Evolutionary conservation across 2,329 filamentous ascomycete species (phyloP).

Genomic region (Zymoseptoria ardabiliae): DNA sequence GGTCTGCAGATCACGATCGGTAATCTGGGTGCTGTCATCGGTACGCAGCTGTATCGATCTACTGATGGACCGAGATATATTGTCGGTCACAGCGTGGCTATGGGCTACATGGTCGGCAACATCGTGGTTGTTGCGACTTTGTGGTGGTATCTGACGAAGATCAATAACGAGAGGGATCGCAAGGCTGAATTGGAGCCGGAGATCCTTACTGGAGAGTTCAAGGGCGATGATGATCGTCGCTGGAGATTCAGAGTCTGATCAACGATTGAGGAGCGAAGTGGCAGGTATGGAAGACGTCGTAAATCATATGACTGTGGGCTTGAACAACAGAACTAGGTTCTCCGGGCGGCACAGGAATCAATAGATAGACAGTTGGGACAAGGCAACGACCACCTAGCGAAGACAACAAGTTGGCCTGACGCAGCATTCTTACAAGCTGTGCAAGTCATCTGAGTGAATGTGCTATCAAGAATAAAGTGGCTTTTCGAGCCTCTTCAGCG

Average conservation of each 20-base stretch:
- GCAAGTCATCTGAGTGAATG: too few species aligned
- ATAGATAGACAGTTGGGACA: neutral
- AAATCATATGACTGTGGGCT: neutral
- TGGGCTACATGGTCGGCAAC: conserved; percentile 57
- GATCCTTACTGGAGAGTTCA: conserved; percentile 47
- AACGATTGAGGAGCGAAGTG: neutral
- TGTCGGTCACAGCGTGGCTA: conserved; percentile 59
- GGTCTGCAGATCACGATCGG: conserved; percentile 67
- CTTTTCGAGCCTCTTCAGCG: too few species aligned
- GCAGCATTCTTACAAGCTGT: too few species aligned
- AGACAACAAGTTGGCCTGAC: neutral
- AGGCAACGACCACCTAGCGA: neutral
- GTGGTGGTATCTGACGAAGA: conserved; percentile 48
- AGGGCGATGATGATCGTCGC: conserved; percentile 55
- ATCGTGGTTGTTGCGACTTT: conserved; percentile 46
- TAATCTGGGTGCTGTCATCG: conserved; percentile 60
- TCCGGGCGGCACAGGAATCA: too few species aligned
- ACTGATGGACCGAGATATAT: conserved; percentile 55
- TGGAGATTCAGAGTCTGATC: conserved; percentile 50
- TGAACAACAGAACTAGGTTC: neutral
- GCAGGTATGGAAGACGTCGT: neutral
- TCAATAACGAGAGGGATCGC: conserved; percentile 50
- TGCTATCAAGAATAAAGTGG: too few species aligned
- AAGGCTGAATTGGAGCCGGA: conserved; percentile 40
- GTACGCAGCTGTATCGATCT: conserved; percentile 61